These are phyloP conservation scores for Oleoguttula mirabilis DNA, from an alignment of 495 filamentous ascomycete genomes.

Conservation along the genomic window DNA sequence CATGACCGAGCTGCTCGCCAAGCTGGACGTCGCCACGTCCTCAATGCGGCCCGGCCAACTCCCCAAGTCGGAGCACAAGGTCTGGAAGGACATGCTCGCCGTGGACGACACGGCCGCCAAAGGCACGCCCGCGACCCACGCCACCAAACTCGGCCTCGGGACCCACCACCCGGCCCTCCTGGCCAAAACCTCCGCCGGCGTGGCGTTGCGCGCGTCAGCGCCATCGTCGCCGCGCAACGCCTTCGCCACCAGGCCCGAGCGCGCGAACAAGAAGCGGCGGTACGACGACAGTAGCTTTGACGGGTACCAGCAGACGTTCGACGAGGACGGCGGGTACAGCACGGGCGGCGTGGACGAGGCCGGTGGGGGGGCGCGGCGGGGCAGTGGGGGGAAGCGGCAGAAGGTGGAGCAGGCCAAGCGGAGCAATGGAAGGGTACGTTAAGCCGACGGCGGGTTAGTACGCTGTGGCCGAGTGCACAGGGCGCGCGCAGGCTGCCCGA, in stretches of 20 bases:
- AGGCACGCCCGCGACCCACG: neutral
- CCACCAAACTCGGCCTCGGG: constrained; percentile 25
- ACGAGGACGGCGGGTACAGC: constrained; percentile 38
- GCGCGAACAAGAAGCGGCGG: constrained; percentile 48
- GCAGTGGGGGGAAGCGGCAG: constrained; percentile 11
- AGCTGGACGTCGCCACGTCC: constrained; percentile 38
- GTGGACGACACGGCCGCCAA: constrained; percentile 40
- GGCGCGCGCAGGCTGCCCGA: too few species aligned
- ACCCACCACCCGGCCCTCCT: neutral
- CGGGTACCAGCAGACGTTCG: constrained; percentile 56
- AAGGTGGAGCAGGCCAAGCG: constrained; percentile 4
- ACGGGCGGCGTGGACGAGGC: constrained; percentile 12
- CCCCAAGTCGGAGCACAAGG: constrained; percentile 37
- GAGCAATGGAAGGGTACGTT: too few species aligned
- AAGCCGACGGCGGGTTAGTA: too few species aligned
- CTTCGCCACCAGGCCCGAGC: constrained; percentile 39
- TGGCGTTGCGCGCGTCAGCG: constrained; percentile 1
- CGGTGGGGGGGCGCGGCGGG: neutral
- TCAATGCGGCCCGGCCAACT: constrained; percentile 43
- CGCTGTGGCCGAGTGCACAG: too few species aligned
- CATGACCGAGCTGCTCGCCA: constrained; percentile 37
- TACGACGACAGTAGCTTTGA: constrained; percentile 58
- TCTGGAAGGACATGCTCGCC: constrained; percentile 48
- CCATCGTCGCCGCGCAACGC: constrained; percentile 4
- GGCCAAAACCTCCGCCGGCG: constrained; percentile 6